phyloP scores from a whole-genome alignment of 345 rosid genomes.

The Pugionium cornutum region DNA sequence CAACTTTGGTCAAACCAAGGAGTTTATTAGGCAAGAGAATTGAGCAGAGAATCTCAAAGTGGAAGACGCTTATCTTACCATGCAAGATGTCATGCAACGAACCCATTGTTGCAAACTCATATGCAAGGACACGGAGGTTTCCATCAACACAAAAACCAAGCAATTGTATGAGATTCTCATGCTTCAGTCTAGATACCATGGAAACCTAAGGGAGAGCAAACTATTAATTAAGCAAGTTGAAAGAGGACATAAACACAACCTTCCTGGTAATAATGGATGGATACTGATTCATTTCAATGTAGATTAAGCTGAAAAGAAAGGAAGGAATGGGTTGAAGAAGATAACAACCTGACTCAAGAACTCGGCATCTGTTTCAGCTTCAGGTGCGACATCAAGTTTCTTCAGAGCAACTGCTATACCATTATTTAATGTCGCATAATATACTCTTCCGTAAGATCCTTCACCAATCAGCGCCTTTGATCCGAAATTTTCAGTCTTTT shows the following conservation, averaged over 20 bases:
- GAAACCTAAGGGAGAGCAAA: constrained; percentile 62
- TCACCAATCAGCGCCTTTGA: constrained; percentile 63
- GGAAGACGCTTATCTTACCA: constrained; percentile 50
- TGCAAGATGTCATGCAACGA: constrained; percentile 77
- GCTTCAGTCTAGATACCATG: constrained; percentile 87
- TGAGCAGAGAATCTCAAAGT: constrained; percentile 7
- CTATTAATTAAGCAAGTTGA: constrained; percentile 15
- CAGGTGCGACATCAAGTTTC: constrained; percentile 76
- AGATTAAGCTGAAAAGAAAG: neutral
- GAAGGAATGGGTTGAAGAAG: neutral
- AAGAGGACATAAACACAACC: constrained; percentile 9
- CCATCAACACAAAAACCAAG: constrained; percentile 91
- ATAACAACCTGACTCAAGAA: constrained; percentile 77
- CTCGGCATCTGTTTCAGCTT: constrained; percentile 74
- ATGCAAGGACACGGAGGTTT: constrained; percentile 61
- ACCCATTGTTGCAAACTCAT: too few species aligned
- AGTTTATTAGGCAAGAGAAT: constrained; percentile 1
- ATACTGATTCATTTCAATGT: neutral
- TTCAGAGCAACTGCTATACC: constrained; percentile 72
- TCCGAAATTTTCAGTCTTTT: constrained; percentile 64
- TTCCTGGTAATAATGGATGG: constrained; percentile 1
- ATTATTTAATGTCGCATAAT: constrained; percentile 64
- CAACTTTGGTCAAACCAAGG: neutral
- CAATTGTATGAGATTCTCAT: constrained; percentile 81
- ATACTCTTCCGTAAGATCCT: constrained; percentile 92